A percentile compares a stretch with the other conserved stretches of the same genome.
phyloP scores from a whole-genome alignment of 805 yeast species.

The Dipodascus albidus region DNA sequence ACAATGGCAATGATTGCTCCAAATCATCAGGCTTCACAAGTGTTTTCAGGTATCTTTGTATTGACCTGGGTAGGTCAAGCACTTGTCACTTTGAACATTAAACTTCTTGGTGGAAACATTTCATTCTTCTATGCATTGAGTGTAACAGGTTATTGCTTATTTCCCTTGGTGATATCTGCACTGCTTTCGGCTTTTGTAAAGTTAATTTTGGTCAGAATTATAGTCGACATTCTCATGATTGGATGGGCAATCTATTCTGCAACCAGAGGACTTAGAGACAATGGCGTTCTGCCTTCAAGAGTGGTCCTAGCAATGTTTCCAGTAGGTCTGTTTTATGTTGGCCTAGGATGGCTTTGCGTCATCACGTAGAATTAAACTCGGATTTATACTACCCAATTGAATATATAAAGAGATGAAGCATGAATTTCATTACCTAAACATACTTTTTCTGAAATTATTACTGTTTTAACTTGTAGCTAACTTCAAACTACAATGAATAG shows the following conservation, averaged over 20 bases:
- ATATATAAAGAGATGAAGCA: constrained; percentile 32
- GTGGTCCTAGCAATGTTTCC: constrained; percentile 56
- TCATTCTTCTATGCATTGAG: constrained; percentile 59
- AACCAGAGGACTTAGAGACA: constrained; percentile 42
- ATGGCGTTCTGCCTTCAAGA: constrained; percentile 55
- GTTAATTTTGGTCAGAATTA: constrained; percentile 38
- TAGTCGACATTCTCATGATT: constrained; percentile 35
- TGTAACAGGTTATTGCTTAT: constrained; percentile 58
- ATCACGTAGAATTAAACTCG: constrained; percentile 36
- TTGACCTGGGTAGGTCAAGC: constrained; percentile 53
- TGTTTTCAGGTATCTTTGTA: constrained; percentile 54
- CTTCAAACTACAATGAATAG: background rate
- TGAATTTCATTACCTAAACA: constrained; percentile 73
- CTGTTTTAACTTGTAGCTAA: constrained; percentile 64
- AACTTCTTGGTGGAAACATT: constrained; percentile 47
- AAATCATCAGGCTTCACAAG: constrained; percentile 35
- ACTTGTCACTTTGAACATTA: constrained; percentile 52
- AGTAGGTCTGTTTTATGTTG: constrained; percentile 48
- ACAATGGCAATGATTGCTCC: constrained; percentile 35
- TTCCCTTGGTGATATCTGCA: constrained; percentile 50
- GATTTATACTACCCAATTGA: background rate
- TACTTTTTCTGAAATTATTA: constrained; percentile 54
- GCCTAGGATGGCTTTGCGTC: constrained; percentile 56
- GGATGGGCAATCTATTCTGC: constrained; percentile 60
- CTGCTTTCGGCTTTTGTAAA: constrained; percentile 36